Conservation (phyloP, 2,329 filamentous ascomycete species). For the Venturia nashicola region DNA sequence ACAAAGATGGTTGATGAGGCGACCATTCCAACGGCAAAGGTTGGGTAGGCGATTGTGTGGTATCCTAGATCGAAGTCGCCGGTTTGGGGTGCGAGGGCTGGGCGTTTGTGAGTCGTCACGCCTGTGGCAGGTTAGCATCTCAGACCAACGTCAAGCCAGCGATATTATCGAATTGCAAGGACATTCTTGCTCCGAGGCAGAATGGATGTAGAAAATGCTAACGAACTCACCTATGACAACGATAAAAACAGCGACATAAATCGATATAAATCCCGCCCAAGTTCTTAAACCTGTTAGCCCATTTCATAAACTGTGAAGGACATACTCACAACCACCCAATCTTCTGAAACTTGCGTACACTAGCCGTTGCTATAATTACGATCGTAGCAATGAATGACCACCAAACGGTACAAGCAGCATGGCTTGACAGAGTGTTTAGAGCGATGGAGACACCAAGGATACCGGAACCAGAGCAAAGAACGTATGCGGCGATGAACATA, state of each 20-base stretch:
- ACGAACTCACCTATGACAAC: slow-evolving; percentile 27
- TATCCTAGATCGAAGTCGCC: slow-evolving; percentile 50
- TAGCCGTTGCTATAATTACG: slow-evolving; percentile 37
- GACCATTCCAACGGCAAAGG: slow-evolving; percentile 46
- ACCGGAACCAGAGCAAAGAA: slow-evolving; percentile 44
- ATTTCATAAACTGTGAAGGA: slow-evolving; percentile 15
- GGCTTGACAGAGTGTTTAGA: slow-evolving; percentile 46
- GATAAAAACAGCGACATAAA: slow-evolving; percentile 47
- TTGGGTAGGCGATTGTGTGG: slow-evolving; percentile 41
- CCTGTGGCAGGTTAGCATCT: slow-evolving; percentile 12
- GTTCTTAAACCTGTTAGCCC: slow-evolving; percentile 15
- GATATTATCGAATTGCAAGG: neutral
- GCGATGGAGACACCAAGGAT: slow-evolving; percentile 48
- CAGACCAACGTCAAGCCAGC: slow-evolving; percentile 25
- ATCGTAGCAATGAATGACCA: slow-evolving; percentile 42
- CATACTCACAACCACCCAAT: slow-evolving; percentile 40
- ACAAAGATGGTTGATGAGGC: slow-evolving; percentile 48
- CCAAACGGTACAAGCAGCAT: slow-evolving; percentile 47
- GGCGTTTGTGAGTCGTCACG: slow-evolving; percentile 44
- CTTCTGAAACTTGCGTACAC: slow-evolving; percentile 46
- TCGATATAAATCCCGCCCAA: slow-evolving; percentile 46
- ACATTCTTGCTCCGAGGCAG: neutral
- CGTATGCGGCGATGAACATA: slow-evolving; percentile 45
- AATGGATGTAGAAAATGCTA: neutral
- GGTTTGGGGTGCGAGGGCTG: slow-evolving; percentile 46